Evolutionary conservation across 371 early-diverging fungal genomes (phyloP).

Genomic region (Mucor velutinosus): DNA sequence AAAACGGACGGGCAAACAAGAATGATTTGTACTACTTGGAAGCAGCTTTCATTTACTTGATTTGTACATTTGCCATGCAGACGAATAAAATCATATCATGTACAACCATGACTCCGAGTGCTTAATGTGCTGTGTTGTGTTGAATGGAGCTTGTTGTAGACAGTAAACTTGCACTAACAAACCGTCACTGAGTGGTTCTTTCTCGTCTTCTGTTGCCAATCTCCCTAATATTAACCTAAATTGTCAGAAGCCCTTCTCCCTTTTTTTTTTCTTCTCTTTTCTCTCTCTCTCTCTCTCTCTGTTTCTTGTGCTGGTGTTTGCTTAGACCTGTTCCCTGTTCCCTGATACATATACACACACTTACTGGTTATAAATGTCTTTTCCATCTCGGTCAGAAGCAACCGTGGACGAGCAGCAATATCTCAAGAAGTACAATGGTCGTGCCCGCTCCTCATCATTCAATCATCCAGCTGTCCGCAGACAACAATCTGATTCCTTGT

Average conservation of each 20-base stretch:
- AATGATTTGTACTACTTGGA: not conserved
- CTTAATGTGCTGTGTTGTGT: not conserved
- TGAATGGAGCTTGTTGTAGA: not conserved
- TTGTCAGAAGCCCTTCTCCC: not conserved
- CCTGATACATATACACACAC: not conserved
- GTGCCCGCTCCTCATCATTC: conserved; percentile 22
- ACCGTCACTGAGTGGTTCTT: not conserved
- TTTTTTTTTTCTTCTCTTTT: not conserved
- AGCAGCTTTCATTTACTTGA: conserved; percentile 1
- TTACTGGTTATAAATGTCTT: not conserved
- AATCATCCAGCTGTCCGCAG: conserved; percentile 17
- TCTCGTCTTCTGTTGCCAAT: not conserved
- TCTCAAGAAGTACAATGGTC: not conserved
- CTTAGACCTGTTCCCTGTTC: not conserved
- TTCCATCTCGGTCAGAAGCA: not conserved
- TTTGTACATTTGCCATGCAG: conserved; percentile 6
- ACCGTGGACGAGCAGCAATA: not conserved
- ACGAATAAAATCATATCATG: not conserved
- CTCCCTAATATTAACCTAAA: conserved; percentile 1
- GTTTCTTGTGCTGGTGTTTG: not conserved
- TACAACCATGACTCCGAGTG: not conserved
- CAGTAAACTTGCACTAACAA: not conserved
- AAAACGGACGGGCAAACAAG: not conserved
- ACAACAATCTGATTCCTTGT: conserved; percentile 9
- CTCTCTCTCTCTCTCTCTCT: not conserved